phyloP scores from a whole-genome alignment of 768 basidiomycete genomes.

The Pleurotus giganteus region DNA sequence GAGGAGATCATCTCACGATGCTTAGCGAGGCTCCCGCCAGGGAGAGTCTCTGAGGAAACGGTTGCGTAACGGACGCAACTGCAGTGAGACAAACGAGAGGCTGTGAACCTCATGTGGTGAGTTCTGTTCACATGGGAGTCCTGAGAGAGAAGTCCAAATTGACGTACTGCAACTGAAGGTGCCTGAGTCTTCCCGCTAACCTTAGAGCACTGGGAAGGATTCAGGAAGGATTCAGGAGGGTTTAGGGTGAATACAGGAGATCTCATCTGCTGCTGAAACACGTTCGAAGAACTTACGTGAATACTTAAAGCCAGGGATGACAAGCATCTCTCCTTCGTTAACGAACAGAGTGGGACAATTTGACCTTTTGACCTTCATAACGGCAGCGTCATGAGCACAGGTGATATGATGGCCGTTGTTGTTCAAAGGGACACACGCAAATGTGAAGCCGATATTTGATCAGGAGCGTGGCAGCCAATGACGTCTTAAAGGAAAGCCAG shows the following conservation, averaged over 20 bases:
- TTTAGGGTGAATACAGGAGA: no score
- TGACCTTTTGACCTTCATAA: no score
- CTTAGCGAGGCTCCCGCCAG: not conserved
- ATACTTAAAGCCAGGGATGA: no score
- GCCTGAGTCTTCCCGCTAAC: not conserved
- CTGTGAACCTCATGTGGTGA: not conserved
- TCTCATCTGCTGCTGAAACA: no score
- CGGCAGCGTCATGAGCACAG: not conserved
- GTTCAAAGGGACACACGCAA: not conserved
- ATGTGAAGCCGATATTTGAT: not conserved
- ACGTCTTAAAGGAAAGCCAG: not conserved
- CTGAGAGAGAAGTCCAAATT: not conserved
- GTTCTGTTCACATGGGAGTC: constrained; percentile 1
- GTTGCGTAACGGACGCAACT: not conserved
- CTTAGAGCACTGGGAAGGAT: constrained; percentile 1
- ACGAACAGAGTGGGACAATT: no score
- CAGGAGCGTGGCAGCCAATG: not conserved
- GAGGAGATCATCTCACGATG: not conserved
- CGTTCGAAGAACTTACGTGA: no score
- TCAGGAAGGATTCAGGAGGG: not conserved
- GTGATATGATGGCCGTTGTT: not conserved
- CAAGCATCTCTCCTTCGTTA: no score
- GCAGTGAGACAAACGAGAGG: not conserved
- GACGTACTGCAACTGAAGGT: constrained; percentile 2
- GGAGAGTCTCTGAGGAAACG: not conserved